Percentiles rank a stretch among this genome's conserved stretches.
These are phyloP conservation scores for Russula lepida DNA, from an alignment of 768 basidiomycete genomes.

Conservation along the genomic window DNA sequence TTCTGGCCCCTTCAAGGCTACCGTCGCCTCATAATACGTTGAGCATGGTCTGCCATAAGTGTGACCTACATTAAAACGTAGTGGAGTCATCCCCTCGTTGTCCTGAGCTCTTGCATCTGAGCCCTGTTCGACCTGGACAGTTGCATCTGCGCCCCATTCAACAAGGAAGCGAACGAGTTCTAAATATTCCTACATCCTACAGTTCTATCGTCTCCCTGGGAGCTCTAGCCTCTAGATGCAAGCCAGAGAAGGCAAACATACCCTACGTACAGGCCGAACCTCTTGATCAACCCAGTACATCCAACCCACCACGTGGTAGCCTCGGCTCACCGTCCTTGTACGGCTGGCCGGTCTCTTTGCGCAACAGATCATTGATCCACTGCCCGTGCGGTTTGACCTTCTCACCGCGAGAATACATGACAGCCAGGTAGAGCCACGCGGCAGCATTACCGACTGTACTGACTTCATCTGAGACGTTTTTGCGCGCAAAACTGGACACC, in stretches of 20 bases:
- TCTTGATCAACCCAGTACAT: slow-evolving; percentile 8
- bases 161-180: too few relatives aligned
- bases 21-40: too few relatives aligned
- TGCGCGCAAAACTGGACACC: slow-evolving; percentile 44
- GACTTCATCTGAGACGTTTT: slow-evolving; percentile 79
- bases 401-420: slow-evolving; percentile 68
- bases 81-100: too few relatives aligned
- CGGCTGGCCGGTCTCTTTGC: slow-evolving; percentile 64
- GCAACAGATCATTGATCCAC: slow-evolving; percentile 77
- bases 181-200: background rate
- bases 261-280: background rate
- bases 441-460: slow-evolving; percentile 74
- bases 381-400: slow-evolving; percentile 75
- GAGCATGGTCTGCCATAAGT: too few relatives aligned
- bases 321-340: slow-evolving; percentile 62
- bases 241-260: background rate
- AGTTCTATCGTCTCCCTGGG: background rate
- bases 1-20: too few relatives aligned
- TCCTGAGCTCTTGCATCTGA: too few relatives aligned
- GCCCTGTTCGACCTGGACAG: too few relatives aligned
- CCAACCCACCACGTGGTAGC: slow-evolving; percentile 43
- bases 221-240: slow-evolving; percentile 7
- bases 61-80: too few relatives aligned
- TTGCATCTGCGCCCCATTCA: too few relatives aligned
- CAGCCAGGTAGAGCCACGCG: slow-evolving; percentile 61